These are phyloP conservation scores for Boletus fagicola DNA, from an alignment of 768 basidiomycete genomes.

Conservation along the genomic window DNA sequence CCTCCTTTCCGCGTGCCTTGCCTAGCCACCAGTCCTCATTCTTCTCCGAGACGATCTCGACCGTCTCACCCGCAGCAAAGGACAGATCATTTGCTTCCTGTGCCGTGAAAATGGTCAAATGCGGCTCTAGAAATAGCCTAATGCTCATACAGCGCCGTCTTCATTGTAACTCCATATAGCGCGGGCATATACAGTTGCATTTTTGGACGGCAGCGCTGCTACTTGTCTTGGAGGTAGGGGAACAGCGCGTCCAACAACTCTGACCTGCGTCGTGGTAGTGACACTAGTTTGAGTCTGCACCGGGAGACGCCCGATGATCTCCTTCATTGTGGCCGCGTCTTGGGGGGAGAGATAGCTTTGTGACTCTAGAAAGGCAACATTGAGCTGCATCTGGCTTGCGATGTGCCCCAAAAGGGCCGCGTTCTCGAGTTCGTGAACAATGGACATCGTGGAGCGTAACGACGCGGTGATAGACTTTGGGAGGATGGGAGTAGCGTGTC, in stretches of 20 bases:
- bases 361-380: slow-evolving; percentile 55
- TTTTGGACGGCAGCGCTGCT: slow-evolving; percentile 3
- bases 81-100: slow-evolving; percentile 80
- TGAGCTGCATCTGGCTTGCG: slow-evolving; percentile 52
- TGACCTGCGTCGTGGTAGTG: slow-evolving; percentile 15
- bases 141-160: slow-evolving; percentile 43
- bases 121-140: not conserved
- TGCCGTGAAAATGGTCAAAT: slow-evolving; percentile 5
- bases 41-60: slow-evolving; percentile 76
- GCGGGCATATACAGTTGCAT: slow-evolving; percentile 38
- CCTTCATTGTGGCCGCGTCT: slow-evolving; percentile 42
- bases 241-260: slow-evolving; percentile 14
- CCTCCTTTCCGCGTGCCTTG: slow-evolving; percentile 56
- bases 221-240: slow-evolving; percentile 17
- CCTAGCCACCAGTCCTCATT: slow-evolving; percentile 91
- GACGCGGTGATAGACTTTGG: not conserved
- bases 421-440: slow-evolving; percentile 25
- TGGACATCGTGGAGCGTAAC: slow-evolving; percentile 19
- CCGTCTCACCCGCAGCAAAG: slow-evolving; percentile 71
- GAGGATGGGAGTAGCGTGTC: not conserved
- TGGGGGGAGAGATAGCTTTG: slow-evolving; percentile 51
- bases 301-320: slow-evolving; percentile 48
- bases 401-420: slow-evolving; percentile 59
- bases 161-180: slow-evolving; percentile 72
- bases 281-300: slow-evolving; percentile 21